phyloP scores from a whole-genome alignment of 768 basidiomycete genomes.

The Trametes coccinea region DNA sequence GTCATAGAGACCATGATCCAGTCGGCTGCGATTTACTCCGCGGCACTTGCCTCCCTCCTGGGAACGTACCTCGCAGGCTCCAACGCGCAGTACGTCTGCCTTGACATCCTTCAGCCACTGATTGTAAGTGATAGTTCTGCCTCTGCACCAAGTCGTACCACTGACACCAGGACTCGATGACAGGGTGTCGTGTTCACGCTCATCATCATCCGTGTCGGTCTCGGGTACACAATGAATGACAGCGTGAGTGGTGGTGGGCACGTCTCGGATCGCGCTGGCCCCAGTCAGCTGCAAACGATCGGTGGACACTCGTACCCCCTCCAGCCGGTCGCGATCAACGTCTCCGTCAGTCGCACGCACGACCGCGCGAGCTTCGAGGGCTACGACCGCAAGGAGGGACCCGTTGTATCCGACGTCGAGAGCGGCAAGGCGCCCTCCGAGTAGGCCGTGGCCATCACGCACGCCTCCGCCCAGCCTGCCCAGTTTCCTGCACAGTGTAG shows the following conservation, averaged over 20 bases:
- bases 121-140: conserved; percentile 6
- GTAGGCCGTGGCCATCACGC: neutral
- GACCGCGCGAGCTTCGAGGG: conserved; percentile 17
- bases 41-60: conserved; percentile 17
- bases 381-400: conserved; percentile 15
- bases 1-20: conserved; percentile 21
- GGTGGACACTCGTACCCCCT: conserved; percentile 11
- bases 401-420: conserved; percentile 2
- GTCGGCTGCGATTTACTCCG: conserved; percentile 21
- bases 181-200: conserved; percentile 22
- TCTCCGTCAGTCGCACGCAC: conserved; percentile 17
- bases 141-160: too few species aligned
- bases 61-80: conserved; percentile 22
- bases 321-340: conserved; percentile 20
- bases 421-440: conserved; percentile 12
- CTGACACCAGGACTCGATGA: too few species aligned
- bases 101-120: conserved; percentile 21
- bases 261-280: neutral
- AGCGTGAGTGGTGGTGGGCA: neutral
- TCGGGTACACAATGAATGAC: conserved; percentile 20
- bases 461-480: too few species aligned
- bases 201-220: conserved; percentile 23
- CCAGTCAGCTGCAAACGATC: conserved; percentile 6
- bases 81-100: conserved; percentile 20
- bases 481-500: neutral